phyloP scores from a whole-genome alignment of 202 grass and related monocot species.

The Dendrocalamus latiflorus region DNA sequence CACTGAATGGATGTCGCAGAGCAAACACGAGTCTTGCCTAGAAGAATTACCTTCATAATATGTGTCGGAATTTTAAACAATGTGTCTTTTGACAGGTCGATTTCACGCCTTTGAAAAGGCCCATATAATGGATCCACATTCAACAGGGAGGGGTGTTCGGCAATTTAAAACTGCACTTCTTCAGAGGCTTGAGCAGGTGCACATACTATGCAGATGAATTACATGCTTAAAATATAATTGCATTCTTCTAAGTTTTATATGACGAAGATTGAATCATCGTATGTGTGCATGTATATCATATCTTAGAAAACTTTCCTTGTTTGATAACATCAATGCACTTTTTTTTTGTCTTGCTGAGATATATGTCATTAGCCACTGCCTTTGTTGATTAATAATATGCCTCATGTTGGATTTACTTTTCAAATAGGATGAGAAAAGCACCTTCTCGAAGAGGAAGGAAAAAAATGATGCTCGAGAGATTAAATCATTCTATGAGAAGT shows the following conservation, averaged over 20 bases:
- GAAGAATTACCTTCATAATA: background rate
- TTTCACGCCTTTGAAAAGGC: slow-evolving; percentile 96
- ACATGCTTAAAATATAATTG: background rate
- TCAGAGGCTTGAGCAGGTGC: slow-evolving; percentile 79
- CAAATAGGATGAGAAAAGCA: slow-evolving; percentile 64
- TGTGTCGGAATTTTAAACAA: background rate
- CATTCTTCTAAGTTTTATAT: slow-evolving; percentile 6
- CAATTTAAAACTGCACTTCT: too few species aligned
- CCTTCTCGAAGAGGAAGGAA: slow-evolving; percentile 52
- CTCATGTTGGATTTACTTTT: slow-evolving; percentile 28
- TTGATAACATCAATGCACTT: background rate
- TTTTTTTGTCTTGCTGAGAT: background rate
- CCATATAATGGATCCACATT: slow-evolving; percentile 60
- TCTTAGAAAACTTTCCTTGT: slow-evolving; percentile 3
- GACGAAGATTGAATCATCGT: background rate
- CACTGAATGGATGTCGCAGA: background rate
- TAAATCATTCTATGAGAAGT: slow-evolving; percentile 69
- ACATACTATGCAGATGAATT: slow-evolving; percentile 15
- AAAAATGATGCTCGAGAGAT: slow-evolving; percentile 81
- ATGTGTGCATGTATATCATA: background rate
- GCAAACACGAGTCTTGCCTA: background rate
- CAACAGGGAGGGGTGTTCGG: slow-evolving; percentile 68
- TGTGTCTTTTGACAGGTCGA: slow-evolving; percentile 50
- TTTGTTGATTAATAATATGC: background rate
- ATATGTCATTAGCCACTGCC: background rate